Base-by-base conservation (phyloP, 805 yeast species). In the Cyberlindnera bimundalis region DNA sequence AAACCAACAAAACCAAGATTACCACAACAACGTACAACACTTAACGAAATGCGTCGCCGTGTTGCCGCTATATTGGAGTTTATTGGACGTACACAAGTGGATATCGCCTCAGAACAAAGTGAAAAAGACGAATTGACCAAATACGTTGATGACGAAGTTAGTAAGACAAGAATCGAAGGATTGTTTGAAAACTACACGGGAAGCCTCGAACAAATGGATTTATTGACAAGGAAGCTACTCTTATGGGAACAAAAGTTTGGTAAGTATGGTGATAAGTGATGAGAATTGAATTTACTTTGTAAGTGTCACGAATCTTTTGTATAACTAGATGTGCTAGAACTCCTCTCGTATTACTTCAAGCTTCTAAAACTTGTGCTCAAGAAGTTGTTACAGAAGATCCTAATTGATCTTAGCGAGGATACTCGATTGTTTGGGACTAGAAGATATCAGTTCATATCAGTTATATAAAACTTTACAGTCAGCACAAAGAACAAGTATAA, bases 51-150 rank as follows among this genome's bases (percentile, higher is more conserved):
- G 86, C 76, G 89, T 42, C 79, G 87, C 55, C 74, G 99, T 44
- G 84, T 89, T 2, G 83, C 87, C 3, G 95, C 96, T 2, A 91
- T 91, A 16, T 66, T 91, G 52, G 98, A 93, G 63, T 93, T 90
- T 72, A 75, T 91, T 19, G 87, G 90, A 11, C 72, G 96, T 39
- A 84, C 95, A 2, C 96, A 89, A 60, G 63, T 81, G 46, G 98
- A 91, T 56, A 65, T 91, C 46, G 81, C 82, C 34, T 76, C 76
- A 38, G 96, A 89, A 52, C 81, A 81, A 50, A 65, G 71, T n/a
- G 76, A 73, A 31, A 78, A 80, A 40, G 67, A 65, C 21, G 72
- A 68, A 42, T 56, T 80, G 38, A 64, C 75, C 19, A 66, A 67
- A 40, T 73, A 67, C 54, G 70, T 69, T 10, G 71, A 67, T 44